Evolutionary conservation across 768 basidiomycete species (phyloP).

Genomic region (Pisolithus orientalis): DNA sequence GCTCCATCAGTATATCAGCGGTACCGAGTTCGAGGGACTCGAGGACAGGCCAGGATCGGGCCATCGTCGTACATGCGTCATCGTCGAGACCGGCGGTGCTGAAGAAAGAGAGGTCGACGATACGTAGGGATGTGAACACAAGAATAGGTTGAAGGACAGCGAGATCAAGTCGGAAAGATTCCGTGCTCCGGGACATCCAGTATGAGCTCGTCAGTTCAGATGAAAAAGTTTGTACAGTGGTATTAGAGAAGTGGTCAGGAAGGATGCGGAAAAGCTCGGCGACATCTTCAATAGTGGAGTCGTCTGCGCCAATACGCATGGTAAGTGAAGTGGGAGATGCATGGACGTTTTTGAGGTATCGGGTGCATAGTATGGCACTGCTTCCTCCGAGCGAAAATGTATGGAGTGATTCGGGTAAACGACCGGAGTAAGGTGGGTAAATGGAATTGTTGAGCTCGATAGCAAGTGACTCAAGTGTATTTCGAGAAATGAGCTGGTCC

Average conservation of each 20-base stretch:
- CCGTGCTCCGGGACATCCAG: conserved; percentile 18
- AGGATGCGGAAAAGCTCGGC: conserved; percentile 7
- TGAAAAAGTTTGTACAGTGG: conserved; percentile 5
- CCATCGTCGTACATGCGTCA: conserved; percentile 9
- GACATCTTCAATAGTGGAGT: conserved; percentile 16
- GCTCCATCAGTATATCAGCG: conserved; percentile 11
- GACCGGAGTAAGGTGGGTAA: conserved; percentile 13
- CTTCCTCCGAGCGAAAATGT: conserved; percentile 20
- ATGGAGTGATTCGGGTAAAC: conserved; percentile 11
- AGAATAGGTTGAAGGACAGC: conserved; percentile 10
- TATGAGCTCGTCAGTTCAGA: conserved; percentile 24
- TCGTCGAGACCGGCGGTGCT: conserved; percentile 17
- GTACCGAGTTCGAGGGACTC: conserved; percentile 9
- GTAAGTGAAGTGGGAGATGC: conserved; percentile 13
- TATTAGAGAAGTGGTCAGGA: conserved; percentile 9
- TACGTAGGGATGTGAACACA: conserved; percentile 9
- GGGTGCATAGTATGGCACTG: conserved; percentile 15
- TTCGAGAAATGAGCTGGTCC: conserved; percentile 10
- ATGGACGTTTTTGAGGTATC: conserved; percentile 15
- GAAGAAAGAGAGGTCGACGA: conserved; percentile 17
- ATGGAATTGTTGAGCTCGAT: conserved; percentile 24
- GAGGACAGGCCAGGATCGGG: conserved; percentile 3
- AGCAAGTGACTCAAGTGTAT: conserved; percentile 13
- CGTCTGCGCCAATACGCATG: conserved; percentile 20
- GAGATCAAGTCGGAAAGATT: conserved; percentile 16